Conservation (phyloP, 2,329 filamentous ascomycete species). For the Thelonectria olida region DNA sequence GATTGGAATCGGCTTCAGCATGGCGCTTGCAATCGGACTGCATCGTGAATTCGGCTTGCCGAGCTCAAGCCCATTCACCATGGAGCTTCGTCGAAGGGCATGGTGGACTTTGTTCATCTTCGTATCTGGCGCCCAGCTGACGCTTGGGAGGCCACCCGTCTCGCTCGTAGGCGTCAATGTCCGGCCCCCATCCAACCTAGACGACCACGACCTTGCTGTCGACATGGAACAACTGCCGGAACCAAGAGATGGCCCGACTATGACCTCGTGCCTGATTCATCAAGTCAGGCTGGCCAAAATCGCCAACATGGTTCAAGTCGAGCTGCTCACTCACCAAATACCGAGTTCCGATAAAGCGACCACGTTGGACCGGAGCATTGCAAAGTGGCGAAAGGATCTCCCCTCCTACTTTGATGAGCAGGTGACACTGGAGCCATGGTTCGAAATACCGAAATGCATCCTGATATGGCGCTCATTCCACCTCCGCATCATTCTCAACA, state of each 20-base stretch:
- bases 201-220: conserved; percentile 27
- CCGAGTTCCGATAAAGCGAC: conserved; percentile 15
- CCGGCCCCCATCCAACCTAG: conserved; percentile 20
- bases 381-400: no score
- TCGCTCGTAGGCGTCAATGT: conserved; percentile 28
- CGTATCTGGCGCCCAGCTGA: conserved; percentile 33
- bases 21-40: conserved; percentile 57
- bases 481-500: conserved; percentile 25
- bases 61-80: conserved; percentile 33
- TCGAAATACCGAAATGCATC: conserved; percentile 25
- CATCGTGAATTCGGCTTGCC: conserved; percentile 49
- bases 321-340: conserved; percentile 27
- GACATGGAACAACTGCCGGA: conserved; percentile 23
- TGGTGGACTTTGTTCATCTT: conserved; percentile 51
- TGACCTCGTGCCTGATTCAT: conserved; percentile 24
- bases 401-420: no score
- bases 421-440: no score
- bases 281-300: conserved; percentile 25
- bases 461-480: conserved; percentile 28
- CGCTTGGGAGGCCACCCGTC: conserved; percentile 20
- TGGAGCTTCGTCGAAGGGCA: conserved; percentile 43
- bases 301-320: conserved; percentile 26
- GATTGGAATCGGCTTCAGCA: conserved; percentile 56
- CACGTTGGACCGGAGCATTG: conserved; percentile 14
- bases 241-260: conserved; percentile 15